Percentiles rank a stretch among this genome's conserved stretches.
These are phyloP conservation scores for Mortierella sp. DNA, from an alignment of 371 early-diverging fungal species.

Conservation along the genomic window DNA sequence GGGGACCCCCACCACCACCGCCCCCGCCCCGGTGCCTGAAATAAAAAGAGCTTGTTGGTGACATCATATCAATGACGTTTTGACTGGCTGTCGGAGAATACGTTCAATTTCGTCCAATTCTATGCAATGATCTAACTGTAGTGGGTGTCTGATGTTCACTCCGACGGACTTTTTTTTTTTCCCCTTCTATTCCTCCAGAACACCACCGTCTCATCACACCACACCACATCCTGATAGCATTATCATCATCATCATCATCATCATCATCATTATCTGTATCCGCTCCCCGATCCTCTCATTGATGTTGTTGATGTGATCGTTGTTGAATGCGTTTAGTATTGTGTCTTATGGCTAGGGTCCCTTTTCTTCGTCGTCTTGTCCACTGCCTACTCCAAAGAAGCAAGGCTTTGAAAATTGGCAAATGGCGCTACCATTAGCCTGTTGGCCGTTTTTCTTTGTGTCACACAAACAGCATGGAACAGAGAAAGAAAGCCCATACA, in stretches of 20 bases:
- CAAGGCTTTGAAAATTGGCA: neutral
- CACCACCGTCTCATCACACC: neutral
- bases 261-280: neutral
- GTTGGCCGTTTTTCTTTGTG: conserved; percentile 14
- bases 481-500: no score
- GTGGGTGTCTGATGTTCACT: neutral
- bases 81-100: conserved; percentile 2
- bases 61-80: neutral
- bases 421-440: neutral
- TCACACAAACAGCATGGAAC: neutral
- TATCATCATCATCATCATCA: neutral
- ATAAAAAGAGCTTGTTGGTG: neutral
- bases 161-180: neutral
- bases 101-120: neutral
- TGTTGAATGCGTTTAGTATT: neutral
- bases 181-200: neutral
- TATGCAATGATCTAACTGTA: neutral
- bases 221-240: neutral
- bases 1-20: neutral
- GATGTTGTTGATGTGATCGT: neutral
- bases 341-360: neutral
- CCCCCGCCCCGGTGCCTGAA: conserved; percentile 8
- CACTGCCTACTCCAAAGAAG: neutral
- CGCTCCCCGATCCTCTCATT: neutral
- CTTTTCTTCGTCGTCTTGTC: neutral